These are phyloP conservation scores for Macrocystidia cucumis DNA, from an alignment of 1,284 basidiomycete genomes.

Conservation along the genomic window DNA sequence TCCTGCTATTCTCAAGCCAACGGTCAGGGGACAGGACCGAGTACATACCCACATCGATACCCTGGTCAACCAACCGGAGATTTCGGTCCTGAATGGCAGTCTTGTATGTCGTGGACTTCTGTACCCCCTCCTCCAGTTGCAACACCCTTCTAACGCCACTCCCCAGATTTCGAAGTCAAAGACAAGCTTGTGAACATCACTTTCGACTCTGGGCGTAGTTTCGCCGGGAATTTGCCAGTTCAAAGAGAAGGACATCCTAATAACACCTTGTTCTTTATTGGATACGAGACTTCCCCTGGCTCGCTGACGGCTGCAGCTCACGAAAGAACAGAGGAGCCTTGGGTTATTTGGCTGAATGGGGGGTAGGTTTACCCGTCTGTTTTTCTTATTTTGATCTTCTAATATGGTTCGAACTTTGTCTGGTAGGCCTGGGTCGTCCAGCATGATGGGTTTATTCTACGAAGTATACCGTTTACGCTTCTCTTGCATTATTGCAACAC, in stretches of 20 bases:
- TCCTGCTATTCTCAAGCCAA: too few relatives aligned
- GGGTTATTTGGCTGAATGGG: slow-evolving; percentile 73
- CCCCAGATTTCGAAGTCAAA: slow-evolving; percentile 48
- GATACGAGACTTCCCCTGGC: slow-evolving; percentile 50
- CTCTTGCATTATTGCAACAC: neutral
- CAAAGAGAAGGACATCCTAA: slow-evolving; percentile 59
- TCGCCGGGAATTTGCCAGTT: slow-evolving; percentile 63
- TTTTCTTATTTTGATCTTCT: neutral
- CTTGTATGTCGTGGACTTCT: slow-evolving; percentile 32
- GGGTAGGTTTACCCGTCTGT: slow-evolving; percentile 32
- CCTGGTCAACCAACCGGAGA: slow-evolving; percentile 42
- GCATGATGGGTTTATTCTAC: slow-evolving; percentile 53
- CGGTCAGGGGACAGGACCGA: too few relatives aligned
- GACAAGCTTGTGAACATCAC: slow-evolving; percentile 55
- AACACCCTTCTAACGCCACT: slow-evolving; percentile 3
- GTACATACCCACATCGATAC: slow-evolving; percentile 40
- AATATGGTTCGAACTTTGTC: slow-evolving; percentile 2
- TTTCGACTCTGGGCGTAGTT: slow-evolving; percentile 46
- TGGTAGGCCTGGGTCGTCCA: slow-evolving; percentile 60
- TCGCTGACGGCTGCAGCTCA: slow-evolving; percentile 39
- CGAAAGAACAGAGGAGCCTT: slow-evolving; percentile 39
- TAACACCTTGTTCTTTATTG: slow-evolving; percentile 69
- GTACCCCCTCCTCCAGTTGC: neutral
- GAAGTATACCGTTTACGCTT: slow-evolving; percentile 39
- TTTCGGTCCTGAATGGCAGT: slow-evolving; percentile 55